Base-by-base conservation (phyloP, 2,329 filamentous ascomycete genomes). In the Hymenoscyphus infarciens region DNA sequence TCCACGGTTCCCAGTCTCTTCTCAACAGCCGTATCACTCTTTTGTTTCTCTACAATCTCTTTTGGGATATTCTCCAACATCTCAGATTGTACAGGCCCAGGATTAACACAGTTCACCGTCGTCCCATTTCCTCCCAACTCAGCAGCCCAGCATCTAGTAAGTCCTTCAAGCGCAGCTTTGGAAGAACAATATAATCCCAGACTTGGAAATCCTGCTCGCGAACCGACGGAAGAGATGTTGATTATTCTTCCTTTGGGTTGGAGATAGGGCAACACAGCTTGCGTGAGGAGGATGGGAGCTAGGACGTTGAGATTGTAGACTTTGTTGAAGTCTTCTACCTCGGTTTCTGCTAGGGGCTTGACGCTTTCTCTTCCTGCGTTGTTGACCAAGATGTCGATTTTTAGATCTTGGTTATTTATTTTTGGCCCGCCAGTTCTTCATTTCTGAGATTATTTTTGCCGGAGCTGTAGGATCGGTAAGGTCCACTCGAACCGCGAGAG, bases 71-170 rank as follows among this genome's bases (percentile, higher is more conserved):
- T 64, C 19, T 63, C 64, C 54, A 67, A 15, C 13, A 71, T 72
- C 42, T 73, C 71, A 0, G 77, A 64, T 19, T 68, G 33, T 15
- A 68, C 64, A 5, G 66, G 64, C 5, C 66, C 67, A 1, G 66
- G 65, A 53, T 57, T 64, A 2, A 69, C 64, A 22, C 56, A 57
- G 49, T 69, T 69, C 5, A 69, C 67, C 1, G 66, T 67, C 22
- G 57, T 69, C 2, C 64, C 64, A 53, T 69, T 63, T 27, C 58
- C 58, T 0, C 63, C 64, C 45, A 69, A 56, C n/a, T 68, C 67
- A 15, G 54, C 60, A 29, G 65, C 65, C 67, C 64, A 63, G 54
- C 62, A 64, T 33, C 64, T 29, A 15, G 67, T 67, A 42, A 68
- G 38, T 4, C 61, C 63, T 57, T 68, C 66, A 13, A 68, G n/a